A percentile compares a stretch with the other conserved stretches of the same genome.
Evolutionary conservation across 768 basidiomycete genomes (phyloP).

Genomic region (Punctularia strigosozonata): DNA sequence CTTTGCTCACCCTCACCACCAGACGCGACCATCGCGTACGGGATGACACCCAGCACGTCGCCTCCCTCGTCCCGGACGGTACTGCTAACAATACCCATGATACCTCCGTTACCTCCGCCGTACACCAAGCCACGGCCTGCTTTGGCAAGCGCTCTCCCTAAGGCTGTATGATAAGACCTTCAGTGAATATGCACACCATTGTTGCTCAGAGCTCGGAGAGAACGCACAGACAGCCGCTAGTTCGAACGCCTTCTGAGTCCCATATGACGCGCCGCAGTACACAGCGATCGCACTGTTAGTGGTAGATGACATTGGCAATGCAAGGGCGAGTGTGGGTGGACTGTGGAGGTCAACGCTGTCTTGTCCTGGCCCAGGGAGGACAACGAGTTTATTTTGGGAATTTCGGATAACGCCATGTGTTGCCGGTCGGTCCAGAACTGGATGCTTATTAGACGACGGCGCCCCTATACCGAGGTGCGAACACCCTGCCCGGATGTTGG

Average conservation of each 20-base stretch:
- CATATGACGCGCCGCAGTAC: constrained; percentile 72
- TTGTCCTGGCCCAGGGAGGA: too few species aligned
- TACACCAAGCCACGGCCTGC: constrained; percentile 63
- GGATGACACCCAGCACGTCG: constrained; percentile 66
- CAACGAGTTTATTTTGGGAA: too few species aligned
- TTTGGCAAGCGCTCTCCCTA: constrained; percentile 62
- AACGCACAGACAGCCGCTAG: constrained; percentile 61
- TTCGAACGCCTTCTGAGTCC: constrained; percentile 47
- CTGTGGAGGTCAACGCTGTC: too few species aligned
- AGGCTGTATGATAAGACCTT: constrained; percentile 30
- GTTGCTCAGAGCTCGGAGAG: background rate
- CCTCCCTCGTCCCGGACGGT: constrained; percentile 58
- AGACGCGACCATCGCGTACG: constrained; percentile 57
- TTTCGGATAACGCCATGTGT: too few species aligned
- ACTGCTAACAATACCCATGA: constrained; percentile 78
- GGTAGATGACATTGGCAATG: too few species aligned
- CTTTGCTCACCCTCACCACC: constrained; percentile 45
- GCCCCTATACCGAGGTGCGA: too few species aligned
- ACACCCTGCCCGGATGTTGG: too few species aligned
- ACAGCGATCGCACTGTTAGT: constrained; percentile 44
- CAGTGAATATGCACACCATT: background rate
- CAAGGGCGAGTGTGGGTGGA: too few species aligned
- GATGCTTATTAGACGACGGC: too few species aligned
- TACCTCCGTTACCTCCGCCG: constrained; percentile 72
- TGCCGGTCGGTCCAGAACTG: too few species aligned